These are phyloP conservation scores for Gleditsia sinensis DNA, from an alignment of 306 rosid genomes.

Conservation along the genomic window DNA sequence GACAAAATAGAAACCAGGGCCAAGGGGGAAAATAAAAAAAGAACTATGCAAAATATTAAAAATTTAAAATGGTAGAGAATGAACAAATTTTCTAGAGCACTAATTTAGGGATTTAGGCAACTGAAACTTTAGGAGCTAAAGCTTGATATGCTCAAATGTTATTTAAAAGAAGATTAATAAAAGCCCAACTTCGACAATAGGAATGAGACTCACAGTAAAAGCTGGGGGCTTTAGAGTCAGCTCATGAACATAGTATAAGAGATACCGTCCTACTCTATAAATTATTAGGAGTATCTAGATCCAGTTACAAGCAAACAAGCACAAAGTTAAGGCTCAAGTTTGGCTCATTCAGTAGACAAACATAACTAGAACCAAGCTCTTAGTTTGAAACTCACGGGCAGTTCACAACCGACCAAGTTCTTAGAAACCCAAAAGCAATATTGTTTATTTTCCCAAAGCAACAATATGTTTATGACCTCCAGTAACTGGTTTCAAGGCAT, in stretches of 20 bases:
- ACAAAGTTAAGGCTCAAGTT: conserved; percentile 11
- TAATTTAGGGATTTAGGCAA: conserved; percentile 14
- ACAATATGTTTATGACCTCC: conserved; percentile 10
- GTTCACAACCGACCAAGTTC: conserved; percentile 21
- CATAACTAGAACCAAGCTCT: conserved; percentile 16
- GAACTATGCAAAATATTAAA: neutral
- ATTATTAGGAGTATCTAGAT: conserved; percentile 24
- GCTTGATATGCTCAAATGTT: conserved; percentile 1
- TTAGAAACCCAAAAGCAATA: neutral
- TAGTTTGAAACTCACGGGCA: conserved; percentile 12
- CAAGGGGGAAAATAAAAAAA: neutral
- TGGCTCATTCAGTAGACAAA: conserved; percentile 7
- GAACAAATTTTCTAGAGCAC: conserved; percentile 13
- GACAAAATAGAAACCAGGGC: neutral
- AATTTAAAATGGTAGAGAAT: neutral
- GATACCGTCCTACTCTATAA: neutral
- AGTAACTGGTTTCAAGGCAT: neutral
- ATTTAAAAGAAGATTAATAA: conserved; percentile 9
- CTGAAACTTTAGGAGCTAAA: neutral
- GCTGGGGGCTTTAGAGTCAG: neutral
- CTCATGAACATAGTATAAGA: neutral
- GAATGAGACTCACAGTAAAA: neutral
- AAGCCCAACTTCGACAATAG: neutral
- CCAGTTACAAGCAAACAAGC: conserved; percentile 19
- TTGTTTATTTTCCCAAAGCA: conserved; percentile 1